Conservation (phyloP, 768 basidiomycete genomes). For the Omphalotus guepiniiformis region DNA sequence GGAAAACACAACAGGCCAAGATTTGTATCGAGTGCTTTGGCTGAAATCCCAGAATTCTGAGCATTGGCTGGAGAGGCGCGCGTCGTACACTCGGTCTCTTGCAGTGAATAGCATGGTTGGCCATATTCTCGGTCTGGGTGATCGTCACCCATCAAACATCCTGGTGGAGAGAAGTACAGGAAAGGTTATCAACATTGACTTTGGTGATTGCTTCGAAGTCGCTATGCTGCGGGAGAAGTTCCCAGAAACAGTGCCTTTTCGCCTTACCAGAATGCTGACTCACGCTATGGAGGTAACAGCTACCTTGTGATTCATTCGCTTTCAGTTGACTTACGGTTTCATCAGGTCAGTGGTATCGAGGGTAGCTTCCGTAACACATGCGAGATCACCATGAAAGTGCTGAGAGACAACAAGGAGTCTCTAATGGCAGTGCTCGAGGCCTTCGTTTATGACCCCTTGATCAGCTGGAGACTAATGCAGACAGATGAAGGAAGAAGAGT, state of each 20-base stretch:
- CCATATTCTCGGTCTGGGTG: conserved; percentile 95
- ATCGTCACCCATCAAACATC: conserved; percentile 95
- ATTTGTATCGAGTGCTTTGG: conserved; percentile 95
- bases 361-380: conserved; percentile 95
- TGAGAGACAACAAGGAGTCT: conserved; percentile 98
- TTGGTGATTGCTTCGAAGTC: conserved; percentile 97
- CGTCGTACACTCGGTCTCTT: conserved; percentile 92
- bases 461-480: conserved; percentile 94
- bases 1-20: conserved; percentile 98
- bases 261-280: conserved; percentile 95
- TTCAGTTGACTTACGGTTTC: conserved; percentile 7
- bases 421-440: conserved; percentile 98
- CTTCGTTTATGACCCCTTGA: conserved; percentile 96
- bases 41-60: conserved; percentile 93
- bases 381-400: conserved; percentile 96
- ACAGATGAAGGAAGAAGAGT: conserved; percentile 73
- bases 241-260: conserved; percentile 98
- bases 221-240: conserved; percentile 98
- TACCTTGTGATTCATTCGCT: background rate
- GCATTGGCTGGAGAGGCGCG: conserved; percentile 95
- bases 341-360: conserved; percentile 93
- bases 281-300: conserved; percentile 95
- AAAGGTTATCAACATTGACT: conserved; percentile 95
- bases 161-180: conserved; percentile 89
- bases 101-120: conserved; percentile 99